These are phyloP conservation scores for Stachybotrys elegans DNA, from an alignment of 2,329 filamentous ascomycete species.

Conservation along the genomic window DNA sequence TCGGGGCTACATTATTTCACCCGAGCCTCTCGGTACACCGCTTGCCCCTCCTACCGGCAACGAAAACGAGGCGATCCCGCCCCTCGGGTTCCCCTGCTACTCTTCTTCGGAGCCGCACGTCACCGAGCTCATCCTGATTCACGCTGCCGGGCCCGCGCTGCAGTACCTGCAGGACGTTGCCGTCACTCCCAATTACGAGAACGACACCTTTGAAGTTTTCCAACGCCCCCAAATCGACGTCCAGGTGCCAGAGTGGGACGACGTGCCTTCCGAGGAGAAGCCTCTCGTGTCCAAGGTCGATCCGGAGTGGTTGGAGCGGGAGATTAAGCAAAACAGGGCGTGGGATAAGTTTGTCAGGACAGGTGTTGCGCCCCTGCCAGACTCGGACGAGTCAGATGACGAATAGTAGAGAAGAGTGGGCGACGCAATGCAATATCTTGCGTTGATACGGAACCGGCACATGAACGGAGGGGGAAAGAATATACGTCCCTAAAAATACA, in stretches of 20 bases:
- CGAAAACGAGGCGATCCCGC: slow-evolving; percentile 31
- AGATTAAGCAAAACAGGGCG: slow-evolving; percentile 17
- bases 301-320: slow-evolving; percentile 13
- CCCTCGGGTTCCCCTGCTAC: slow-evolving; percentile 61
- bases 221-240: slow-evolving; percentile 13
- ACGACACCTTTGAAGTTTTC: slow-evolving; percentile 30
- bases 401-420: neutral
- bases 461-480: neutral
- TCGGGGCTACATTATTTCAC: slow-evolving; percentile 55
- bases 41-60: slow-evolving; percentile 50
- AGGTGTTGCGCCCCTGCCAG: slow-evolving; percentile 16
- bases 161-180: slow-evolving; percentile 57
- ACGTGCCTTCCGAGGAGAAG: slow-evolving; percentile 22
- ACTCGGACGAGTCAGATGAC: slow-evolving; percentile 17
- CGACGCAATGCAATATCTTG: neutral
- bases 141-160: slow-evolving; percentile 48
- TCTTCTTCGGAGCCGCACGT: slow-evolving; percentile 58
- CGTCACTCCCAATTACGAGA: slow-evolving; percentile 28
- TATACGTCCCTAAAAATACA: too few species aligned
- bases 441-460: neutral
- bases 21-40: slow-evolving; percentile 44
- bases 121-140: slow-evolving; percentile 58
- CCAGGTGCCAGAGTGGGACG: slow-evolving; percentile 22
- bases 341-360: slow-evolving; percentile 22
- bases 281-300: slow-evolving; percentile 18